Base-by-base conservation (phyloP, 2,329 filamentous ascomycete genomes). In the Fusarium sp. region DNA sequence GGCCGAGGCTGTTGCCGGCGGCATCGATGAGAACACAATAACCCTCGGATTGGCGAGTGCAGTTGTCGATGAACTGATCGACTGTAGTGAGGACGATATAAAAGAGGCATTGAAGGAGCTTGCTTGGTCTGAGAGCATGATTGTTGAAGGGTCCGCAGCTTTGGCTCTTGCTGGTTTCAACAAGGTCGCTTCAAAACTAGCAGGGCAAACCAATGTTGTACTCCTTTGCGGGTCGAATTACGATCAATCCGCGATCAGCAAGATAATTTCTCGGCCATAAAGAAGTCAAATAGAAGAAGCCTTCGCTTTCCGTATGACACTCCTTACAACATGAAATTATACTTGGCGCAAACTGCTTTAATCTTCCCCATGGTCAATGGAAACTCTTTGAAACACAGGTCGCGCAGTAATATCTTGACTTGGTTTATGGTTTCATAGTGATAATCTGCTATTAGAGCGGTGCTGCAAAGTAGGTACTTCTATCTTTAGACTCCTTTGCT, bases 141-240 rank as follows among this genome's bases (percentile, higher is more conserved):
- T 61, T n/a, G 58, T 55, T 13, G 47, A 61, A 35, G 58, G 58
- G 0, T 39, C 58, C 18, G 36, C 58, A 0, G 45, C 58, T 9
- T 42, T 61, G 28, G 47, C 58, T 20, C 47, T 61, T 14, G 47
- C 47, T 22, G 47, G 58, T 0, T 61, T 41, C 0, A 42, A 35
- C 11, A 42, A 42, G 6, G 18, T 61, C 3, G 28, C 58, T 7
- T 33, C 22, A 2, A 7, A 41, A 0, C 7, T 61, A 3, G 22
- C 9, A 6, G 45, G 26, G 11, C 45, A 60, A 26, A 60, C 57
- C 2, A 60, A 36, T 41, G 28, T 55, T 2, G 2, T 61, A 7
- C 58, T 55, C 4, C 20, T 61, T 1, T 61, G 58, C 11, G 58
- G 47, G 6, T 54, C 58, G 4, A 61, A 61, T 35, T 61, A 61